Evolutionary conservation across 306 rosid genomes (phyloP), one percentile per base, ranked within the genome.

Genomic region (Vachellia pachyceras): DNA sequence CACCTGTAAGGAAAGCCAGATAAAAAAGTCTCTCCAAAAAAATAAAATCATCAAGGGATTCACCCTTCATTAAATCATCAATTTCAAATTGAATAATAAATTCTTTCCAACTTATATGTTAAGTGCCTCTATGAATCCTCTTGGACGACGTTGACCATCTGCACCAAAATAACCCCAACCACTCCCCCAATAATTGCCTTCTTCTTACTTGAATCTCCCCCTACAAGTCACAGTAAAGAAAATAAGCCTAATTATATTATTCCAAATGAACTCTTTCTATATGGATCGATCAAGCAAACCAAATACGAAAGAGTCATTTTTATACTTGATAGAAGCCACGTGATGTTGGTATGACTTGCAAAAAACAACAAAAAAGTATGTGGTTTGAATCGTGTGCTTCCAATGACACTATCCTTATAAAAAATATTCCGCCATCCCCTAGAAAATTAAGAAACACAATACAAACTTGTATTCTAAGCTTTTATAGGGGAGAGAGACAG

Each of bases 101-200:
- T 7, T 58, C 7, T 9, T 49, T 18, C 60, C 60, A 14, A 66
- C n/a, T 15, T 10, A 18, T 23, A 61, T 33, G 1, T 29, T 29
- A 29, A 1, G 33, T 75, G 85, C 95, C 95, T 86, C 90, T 87
- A 23, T 64, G 77, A 69, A 3, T 45, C 25, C 83, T 73, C 77
- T 79, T 83, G 57, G 86, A 50, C 77, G 77, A 84, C 64, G 35
- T 86, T 36, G 65, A 84, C 41, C 25, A 72, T 84, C 36, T 72
- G 10, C 55, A 23, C 87, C 84, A 84, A 5, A 89, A 55, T 39
- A 87, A 8, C 90, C 77, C 91, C 95, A 65, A 75, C 86, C 22
- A 35, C 88, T 10, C 86, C 91, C 35, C 90, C 95, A 70, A 91
- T 88, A 73, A 91, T 87, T 29, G 81, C 79, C 78, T 82, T 73